Evolutionary conservation across 75 land plant species (phyloP).

Genomic region (Cupressus sempervirens): DNA sequence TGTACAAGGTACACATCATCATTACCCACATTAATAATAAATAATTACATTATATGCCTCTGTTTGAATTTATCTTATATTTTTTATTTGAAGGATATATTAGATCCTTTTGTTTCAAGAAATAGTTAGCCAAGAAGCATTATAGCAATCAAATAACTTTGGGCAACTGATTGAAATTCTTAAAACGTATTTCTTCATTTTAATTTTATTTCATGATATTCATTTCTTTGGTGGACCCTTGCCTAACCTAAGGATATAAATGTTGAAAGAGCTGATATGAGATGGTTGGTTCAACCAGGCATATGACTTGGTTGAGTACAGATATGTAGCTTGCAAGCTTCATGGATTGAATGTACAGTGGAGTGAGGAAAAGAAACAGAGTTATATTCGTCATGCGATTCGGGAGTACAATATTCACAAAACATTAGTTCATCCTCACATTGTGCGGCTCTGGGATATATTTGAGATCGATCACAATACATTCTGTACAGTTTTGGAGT

Average conservation of each 20-base stretch:
- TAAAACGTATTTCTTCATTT: not conserved
- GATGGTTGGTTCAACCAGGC: conserved; percentile 63
- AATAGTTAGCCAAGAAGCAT: not conserved
- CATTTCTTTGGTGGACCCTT: not conserved
- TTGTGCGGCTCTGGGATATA: conserved; percentile 95
- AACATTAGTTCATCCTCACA: conserved; percentile 77
- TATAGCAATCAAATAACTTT: not conserved
- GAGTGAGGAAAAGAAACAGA: conserved; percentile 98
- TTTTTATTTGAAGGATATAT: not conserved
- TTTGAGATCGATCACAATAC: conserved; percentile 99
- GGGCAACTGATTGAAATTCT: not conserved
- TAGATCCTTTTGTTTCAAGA: not conserved
- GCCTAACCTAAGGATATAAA: not conserved
- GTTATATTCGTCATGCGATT: conserved; percentile 92
- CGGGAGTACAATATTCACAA: conserved; percentile 98
- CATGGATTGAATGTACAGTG: conserved; percentile 93
- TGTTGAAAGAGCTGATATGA: conserved; percentile 18
- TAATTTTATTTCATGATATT: not conserved
- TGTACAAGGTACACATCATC: conserved; percentile 71
- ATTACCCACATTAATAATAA: not conserved
- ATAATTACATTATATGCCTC: not conserved
- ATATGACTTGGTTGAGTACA: conserved; percentile 89
- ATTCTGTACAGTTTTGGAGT: conserved; percentile 93
- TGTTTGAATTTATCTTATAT: not conserved
- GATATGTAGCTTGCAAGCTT: conserved; percentile 97